Evolutionary conservation across 305 asterid species (phyloP).

Genomic region (Solanum hybrid): DNA sequence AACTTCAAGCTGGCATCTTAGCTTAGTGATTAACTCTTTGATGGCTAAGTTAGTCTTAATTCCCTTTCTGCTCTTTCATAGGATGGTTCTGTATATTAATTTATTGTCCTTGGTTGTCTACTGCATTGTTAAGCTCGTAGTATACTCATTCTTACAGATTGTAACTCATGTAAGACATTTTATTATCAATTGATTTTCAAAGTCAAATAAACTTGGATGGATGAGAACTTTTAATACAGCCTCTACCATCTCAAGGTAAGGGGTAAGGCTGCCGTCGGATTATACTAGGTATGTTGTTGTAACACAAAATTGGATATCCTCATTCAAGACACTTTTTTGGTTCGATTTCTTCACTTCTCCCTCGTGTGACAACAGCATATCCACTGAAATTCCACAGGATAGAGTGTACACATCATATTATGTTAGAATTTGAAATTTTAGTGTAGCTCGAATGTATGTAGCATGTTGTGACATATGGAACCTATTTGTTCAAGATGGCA

Average conservation of each 20-base stretch:
- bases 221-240: not conserved
- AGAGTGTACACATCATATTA: not conserved
- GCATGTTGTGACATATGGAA: not conserved
- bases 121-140: not conserved
- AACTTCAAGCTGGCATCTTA: not conserved
- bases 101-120: not conserved
- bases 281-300: not conserved
- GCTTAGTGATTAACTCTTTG: slow-evolving; percentile 8
- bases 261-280: not conserved
- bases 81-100: not conserved
- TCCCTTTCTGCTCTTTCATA: slow-evolving; percentile 31
- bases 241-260: not conserved
- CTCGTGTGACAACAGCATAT: not conserved
- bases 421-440: not conserved
- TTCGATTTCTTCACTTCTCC: not conserved
- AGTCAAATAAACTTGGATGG: not conserved
- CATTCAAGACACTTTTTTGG: not conserved
- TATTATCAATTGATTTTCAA: not conserved
- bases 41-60: slow-evolving; percentile 12
- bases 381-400: not conserved
- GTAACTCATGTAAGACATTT: not conserved
- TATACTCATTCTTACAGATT: not conserved
- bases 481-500: not conserved
- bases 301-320: not conserved
- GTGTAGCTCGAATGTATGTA: not conserved